Evolutionary conservation across 2,329 filamentous ascomycete species (phyloP), one percentile per base, ranked within the genome.

Genomic region (Nigrospora oryzae): DNA sequence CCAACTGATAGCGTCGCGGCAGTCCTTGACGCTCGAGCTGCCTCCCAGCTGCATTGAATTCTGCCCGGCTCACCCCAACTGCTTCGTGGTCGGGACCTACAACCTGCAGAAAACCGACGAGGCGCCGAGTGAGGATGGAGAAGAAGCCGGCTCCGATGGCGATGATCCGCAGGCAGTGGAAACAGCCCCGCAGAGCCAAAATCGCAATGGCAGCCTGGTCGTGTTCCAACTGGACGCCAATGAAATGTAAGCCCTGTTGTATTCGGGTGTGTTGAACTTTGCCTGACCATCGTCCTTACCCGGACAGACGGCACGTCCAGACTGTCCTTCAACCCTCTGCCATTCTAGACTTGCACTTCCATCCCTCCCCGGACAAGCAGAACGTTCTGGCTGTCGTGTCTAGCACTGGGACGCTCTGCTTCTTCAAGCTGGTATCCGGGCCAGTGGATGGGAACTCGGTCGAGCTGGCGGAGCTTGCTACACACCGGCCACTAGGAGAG

Each of bases 41-140:
- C 86, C 86, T 4, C 86, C 86, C 2, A 87, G 85, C 56, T 90
- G 86, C 58, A 71, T 89, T n/a, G 81, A 86, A 49, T 88, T 89
- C 55, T 85, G 79, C 51, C 80, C 81, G 1, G 62, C 64, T 1
- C 59, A 79, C 46, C 76, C 79, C 0, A 66, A 80, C 0, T 79
- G 83, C 56, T 83, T 95, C 52, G 71, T 94, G 0, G 76, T 95
- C 40, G 91, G 90, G 35, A 95, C 90, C 1, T 96, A 96, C 63
- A 79, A 84, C 50, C 73, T 95, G 28, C 70, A 89, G 50, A 73
- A 73, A 48, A 60, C 70, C 41, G 56, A 64, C 8, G 33, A 48
- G 37, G 43, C 46, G 6, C 48, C 34, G 8, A 46, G 47, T 30
- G 51, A 56, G 5, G 46, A 50, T 8, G 45, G 54, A 30, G 48